A percentile compares a stretch with the other conserved stretches of the same genome.
Conservation (phyloP, 163 green algal genomes). For the Scenedesmus sp. region DNA sequence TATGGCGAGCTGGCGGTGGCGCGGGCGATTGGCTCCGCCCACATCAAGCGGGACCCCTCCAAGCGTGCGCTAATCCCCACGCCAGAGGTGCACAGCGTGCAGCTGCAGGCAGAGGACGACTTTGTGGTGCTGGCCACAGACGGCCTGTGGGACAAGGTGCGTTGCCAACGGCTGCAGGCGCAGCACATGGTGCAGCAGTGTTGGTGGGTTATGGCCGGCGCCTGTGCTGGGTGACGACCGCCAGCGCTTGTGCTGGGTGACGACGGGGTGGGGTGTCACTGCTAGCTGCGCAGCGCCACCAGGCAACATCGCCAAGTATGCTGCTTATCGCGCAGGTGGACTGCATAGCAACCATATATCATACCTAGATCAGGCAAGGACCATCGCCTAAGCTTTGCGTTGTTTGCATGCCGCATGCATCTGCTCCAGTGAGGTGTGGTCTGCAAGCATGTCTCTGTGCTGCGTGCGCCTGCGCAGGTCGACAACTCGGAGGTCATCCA, state of each 20-base stretch:
- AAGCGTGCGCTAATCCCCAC: constrained; percentile 48
- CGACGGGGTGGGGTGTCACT: no score
- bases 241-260: no score
- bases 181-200: neutral
- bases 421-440: no score
- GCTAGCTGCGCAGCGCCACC: no score
- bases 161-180: neutral
- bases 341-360: no score
- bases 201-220: no score
- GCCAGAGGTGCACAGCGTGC: constrained; percentile 42
- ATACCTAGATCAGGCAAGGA: no score
- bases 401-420: no score
- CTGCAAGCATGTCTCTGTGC: neutral
- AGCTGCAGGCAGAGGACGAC: constrained; percentile 45
- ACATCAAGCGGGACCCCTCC: constrained; percentile 47
- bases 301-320: no score
- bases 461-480: neutral
- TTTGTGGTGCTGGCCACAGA: constrained; percentile 54
- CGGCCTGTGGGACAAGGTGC: constrained; percentile 53
- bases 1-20: constrained; percentile 55
- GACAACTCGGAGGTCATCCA: constrained; percentile 28
- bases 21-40: constrained; percentile 33
- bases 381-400: no score
- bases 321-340: no score
- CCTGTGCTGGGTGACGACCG: no score